Percentiles rank a stretch among this genome's conserved stretches.
Evolutionary conservation across 345 rosid genomes (phyloP).

Genomic region (Brassica napus): DNA sequence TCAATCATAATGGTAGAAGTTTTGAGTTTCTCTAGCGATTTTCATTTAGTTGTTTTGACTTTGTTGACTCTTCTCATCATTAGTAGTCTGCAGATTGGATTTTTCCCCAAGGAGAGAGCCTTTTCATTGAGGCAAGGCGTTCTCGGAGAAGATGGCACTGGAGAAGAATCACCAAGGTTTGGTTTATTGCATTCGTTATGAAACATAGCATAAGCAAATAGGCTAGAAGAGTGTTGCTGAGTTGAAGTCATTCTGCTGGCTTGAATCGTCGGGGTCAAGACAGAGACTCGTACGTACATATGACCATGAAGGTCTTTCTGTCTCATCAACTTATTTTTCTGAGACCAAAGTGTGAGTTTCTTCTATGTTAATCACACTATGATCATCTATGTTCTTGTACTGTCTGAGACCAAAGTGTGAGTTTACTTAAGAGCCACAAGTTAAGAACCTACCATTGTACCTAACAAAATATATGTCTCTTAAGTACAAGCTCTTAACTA

Average conservation of each 20-base stretch:
- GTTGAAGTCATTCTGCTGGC: slow-evolving; percentile 80
- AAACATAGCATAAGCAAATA: background rate
- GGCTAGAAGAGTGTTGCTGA: slow-evolving; percentile 56
- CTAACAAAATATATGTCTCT: no score
- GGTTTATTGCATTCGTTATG: background rate
- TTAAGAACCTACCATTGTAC: no score
- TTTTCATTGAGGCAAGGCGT: slow-evolving; percentile 85
- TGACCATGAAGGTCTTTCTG: slow-evolving; percentile 80
- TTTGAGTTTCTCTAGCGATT: slow-evolving; percentile 11
- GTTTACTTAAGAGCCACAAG: no score
- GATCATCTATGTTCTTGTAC: no score
- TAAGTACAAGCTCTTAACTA: no score
- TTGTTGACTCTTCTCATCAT: slow-evolving; percentile 48
- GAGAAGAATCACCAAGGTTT: slow-evolving; percentile 85
- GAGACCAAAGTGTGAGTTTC: slow-evolving; percentile 60
- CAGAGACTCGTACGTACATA: slow-evolving; percentile 80
- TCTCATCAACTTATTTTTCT: slow-evolving; percentile 73
- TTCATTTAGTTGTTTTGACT: slow-evolving; percentile 1
- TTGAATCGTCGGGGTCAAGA: slow-evolving; percentile 64
- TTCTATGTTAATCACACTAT: background rate
- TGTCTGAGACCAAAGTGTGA: no score
- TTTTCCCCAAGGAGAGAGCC: slow-evolving; percentile 77
- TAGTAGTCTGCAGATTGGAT: slow-evolving; percentile 89
- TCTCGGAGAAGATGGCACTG: slow-evolving; percentile 95
- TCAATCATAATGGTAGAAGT: background rate